A percentile compares a stretch with the other conserved stretches of the same genome.
Conservation (phyloP, 1,284 basidiomycete genomes). For the Ustilago loliicola region DNA sequence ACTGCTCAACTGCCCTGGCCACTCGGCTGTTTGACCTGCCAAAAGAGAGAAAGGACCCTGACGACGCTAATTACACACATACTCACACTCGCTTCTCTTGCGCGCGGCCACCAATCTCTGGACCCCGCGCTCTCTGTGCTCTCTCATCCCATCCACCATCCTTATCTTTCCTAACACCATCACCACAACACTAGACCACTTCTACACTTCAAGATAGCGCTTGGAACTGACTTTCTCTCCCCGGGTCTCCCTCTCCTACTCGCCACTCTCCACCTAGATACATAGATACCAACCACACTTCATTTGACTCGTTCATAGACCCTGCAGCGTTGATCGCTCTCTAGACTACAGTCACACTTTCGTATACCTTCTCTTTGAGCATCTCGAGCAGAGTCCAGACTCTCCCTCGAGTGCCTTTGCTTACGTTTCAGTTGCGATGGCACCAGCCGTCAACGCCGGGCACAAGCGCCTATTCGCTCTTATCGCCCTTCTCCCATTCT, state of each 20-base stretch:
- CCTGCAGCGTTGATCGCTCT: constrained; percentile 4
- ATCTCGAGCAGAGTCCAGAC: not conserved
- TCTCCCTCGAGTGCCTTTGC: not conserved
- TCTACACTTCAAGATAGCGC: not conserved
- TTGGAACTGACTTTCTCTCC: not conserved
- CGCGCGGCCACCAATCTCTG: constrained; percentile 1
- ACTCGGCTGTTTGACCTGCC: not conserved
- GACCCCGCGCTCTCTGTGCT: not conserved
- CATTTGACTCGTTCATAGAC: constrained; percentile 2
- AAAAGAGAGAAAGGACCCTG: constrained; percentile 2
- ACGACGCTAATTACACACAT: constrained; percentile 7
- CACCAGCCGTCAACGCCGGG: constrained; percentile 22
- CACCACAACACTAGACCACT: constrained; percentile 8
- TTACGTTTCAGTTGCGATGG: constrained; percentile 19
- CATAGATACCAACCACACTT: not conserved
- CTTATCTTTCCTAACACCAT: constrained; percentile 4
- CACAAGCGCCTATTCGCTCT: constrained; percentile 51
- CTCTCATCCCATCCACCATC: constrained; percentile 2
- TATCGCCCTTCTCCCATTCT: constrained; percentile 51
- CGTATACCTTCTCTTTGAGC: not conserved
- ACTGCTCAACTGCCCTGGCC: constrained; percentile 6
- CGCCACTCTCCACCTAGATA: not conserved
- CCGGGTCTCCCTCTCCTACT: not conserved
- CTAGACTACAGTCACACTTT: not conserved
- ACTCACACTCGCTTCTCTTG: not conserved